phyloP scores from a whole-genome alignment of 495 filamentous ascomycete species.

The Cetradonia linearis region DNA sequence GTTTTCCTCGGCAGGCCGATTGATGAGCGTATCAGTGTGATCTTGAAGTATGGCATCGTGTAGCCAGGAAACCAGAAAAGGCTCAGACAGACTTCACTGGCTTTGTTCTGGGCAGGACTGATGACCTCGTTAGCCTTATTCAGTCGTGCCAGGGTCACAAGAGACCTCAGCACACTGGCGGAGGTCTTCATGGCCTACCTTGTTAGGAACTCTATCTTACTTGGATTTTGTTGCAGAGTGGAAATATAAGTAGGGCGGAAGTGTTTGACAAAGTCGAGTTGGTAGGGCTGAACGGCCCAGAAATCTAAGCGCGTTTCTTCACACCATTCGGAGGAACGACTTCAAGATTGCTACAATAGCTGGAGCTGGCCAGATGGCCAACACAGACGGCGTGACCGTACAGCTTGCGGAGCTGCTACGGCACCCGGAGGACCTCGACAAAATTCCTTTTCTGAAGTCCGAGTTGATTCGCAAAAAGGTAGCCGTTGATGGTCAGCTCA shows the following conservation, averaged over 20 bases:
- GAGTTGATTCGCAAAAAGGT: conserved; percentile 94
- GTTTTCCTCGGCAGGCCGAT: conserved; percentile 84
- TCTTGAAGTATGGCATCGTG: conserved; percentile 84
- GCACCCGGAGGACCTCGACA: conserved; percentile 82
- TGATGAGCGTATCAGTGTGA: conserved; percentile 83
- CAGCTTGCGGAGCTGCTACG: conserved; percentile 47
- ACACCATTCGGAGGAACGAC: background rate
- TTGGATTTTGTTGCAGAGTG: background rate
- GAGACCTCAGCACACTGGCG: too few relatives aligned
- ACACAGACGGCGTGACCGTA: conserved; percentile 36
- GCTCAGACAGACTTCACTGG: background rate
- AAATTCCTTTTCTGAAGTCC: conserved; percentile 76
- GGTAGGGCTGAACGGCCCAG: background rate
- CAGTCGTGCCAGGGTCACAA: too few relatives aligned
- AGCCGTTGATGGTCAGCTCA: conserved; percentile 79
- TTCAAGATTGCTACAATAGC: background rate
- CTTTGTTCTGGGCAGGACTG: background rate
- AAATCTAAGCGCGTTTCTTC: background rate
- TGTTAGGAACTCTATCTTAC: background rate
- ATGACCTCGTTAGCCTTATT: too few relatives aligned
- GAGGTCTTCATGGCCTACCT: too few relatives aligned
- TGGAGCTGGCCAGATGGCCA: conserved; percentile 31
- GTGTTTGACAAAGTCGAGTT: background rate
- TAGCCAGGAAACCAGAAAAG: background rate
- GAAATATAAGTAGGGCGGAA: background rate